Percentiles rank a stretch among this genome's conserved stretches.
These are phyloP conservation scores for Fusarium sp. DNA, from an alignment of 2,329 filamentous ascomycete genomes.

Conservation along the genomic window DNA sequence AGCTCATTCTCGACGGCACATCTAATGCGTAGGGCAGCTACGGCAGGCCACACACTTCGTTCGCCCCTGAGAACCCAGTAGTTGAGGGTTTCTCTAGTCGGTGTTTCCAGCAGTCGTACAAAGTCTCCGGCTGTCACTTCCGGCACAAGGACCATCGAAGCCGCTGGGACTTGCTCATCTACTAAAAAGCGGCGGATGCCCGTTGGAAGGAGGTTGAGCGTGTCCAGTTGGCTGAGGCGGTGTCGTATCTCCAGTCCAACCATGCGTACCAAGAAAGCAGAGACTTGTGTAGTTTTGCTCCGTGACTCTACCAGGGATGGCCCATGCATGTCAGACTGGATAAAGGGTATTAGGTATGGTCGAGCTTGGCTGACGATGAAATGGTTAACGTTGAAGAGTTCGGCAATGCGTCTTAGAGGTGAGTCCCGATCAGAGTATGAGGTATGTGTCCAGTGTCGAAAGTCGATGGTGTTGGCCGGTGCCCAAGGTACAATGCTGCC, in stretches of 20 bases:
- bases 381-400: conserved; percentile 93
- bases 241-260: conserved; percentile 83
- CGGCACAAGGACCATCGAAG: conserved; percentile 84
- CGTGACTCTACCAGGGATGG: conserved; percentile 71
- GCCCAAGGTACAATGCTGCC: conserved; percentile 81
- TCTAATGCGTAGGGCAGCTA: conserved; percentile 82
- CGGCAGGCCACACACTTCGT: conserved; percentile 88
- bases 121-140: conserved; percentile 80
- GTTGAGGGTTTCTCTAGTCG: conserved; percentile 77
- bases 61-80: conserved; percentile 91
- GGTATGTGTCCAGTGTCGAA: conserved; percentile 75
- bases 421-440: conserved; percentile 73
- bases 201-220: conserved; percentile 76
- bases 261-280: conserved; percentile 71
- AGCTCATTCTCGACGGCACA: conserved; percentile 90
- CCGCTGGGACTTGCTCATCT: conserved; percentile 83
- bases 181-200: conserved; percentile 80
- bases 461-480: conserved; percentile 68
- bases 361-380: conserved; percentile 94
- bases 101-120: conserved; percentile 81
- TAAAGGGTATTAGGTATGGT: conserved; percentile 88
- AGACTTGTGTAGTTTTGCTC: conserved; percentile 67
- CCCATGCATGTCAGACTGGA: conserved; percentile 83
- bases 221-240: conserved; percentile 83
- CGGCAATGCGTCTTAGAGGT: conserved; percentile 76